phyloP scores from a whole-genome alignment of 495 filamentous ascomycete genomes.

The Daldinia concentrica region DNA sequence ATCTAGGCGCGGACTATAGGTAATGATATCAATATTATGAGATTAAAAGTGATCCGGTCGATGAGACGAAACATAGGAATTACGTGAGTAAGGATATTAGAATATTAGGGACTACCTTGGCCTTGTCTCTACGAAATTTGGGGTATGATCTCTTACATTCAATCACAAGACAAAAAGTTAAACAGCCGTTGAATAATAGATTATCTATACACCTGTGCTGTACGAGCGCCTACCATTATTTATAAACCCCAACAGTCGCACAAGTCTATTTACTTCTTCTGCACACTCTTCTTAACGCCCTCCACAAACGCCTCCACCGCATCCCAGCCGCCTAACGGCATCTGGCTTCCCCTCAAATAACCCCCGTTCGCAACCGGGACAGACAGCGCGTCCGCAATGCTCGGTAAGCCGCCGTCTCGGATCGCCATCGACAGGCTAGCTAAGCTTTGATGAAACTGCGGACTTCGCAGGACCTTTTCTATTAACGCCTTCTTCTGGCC shows the following conservation, averaged over 20 bases:
- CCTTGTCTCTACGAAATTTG: neutral
- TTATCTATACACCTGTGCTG: neutral
- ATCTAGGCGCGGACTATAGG: too few relatives aligned
- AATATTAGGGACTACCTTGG: neutral
- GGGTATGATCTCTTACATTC: neutral
- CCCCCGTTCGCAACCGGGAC: constrained; percentile 85
- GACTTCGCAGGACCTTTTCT: constrained; percentile 83
- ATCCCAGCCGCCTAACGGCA: constrained; percentile 88
- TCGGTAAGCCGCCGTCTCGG: constrained; percentile 90
- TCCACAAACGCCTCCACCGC: constrained; percentile 90
- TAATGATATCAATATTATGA: too few relatives aligned
- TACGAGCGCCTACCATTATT: constrained; percentile 1
- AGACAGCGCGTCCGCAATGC: constrained; percentile 83
- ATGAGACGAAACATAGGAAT: too few relatives aligned
- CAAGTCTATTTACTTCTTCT: constrained; percentile 56
- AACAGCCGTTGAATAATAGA: neutral
- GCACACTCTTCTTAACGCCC: constrained; percentile 81
- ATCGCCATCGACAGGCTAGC: constrained; percentile 85
- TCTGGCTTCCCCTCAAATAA: constrained; percentile 73
- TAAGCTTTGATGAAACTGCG: constrained; percentile 89
- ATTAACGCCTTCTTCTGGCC: constrained; percentile 84
- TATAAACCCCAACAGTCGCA: neutral
- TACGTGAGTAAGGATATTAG: too few relatives aligned
- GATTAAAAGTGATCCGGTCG: too few relatives aligned
- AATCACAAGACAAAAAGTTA: neutral